Percentiles rank a stretch among this genome's conserved stretches.
phyloP scores from a whole-genome alignment of 1,139 yeast genomes.

The Magnusiomyces suaveolens region DNA sequence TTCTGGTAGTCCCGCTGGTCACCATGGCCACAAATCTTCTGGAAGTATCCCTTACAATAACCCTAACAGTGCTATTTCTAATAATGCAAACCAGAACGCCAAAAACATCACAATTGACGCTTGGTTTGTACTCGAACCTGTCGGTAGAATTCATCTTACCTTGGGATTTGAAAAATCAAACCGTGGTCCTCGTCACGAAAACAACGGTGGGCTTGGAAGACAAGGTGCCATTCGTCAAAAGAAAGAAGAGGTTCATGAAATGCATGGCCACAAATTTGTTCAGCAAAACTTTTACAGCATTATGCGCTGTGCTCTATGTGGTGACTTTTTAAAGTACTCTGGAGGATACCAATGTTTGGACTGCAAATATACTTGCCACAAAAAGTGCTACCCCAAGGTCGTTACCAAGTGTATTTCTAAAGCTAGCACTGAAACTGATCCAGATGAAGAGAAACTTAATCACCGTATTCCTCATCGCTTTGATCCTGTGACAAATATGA shows the following conservation, averaged over 20 bases:
- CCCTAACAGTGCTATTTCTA: not conserved
- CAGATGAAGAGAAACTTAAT: constrained; percentile 83
- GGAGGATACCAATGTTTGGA: constrained; percentile 96
- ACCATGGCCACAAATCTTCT: not conserved
- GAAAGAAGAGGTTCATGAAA: constrained; percentile 90
- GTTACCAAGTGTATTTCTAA: constrained; percentile 93
- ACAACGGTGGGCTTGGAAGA: constrained; percentile 78
- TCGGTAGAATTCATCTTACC: constrained; percentile 74
- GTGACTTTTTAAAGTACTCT: constrained; percentile 76
- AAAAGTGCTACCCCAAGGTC: constrained; percentile 85
- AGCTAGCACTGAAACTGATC: constrained; percentile 72
- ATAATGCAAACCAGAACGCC: not conserved
- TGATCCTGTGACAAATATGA: constrained; percentile 80
- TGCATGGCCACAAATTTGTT: constrained; percentile 94
- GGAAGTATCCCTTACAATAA: not conserved
- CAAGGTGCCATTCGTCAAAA: constrained; percentile 96
- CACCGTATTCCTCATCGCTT: constrained; percentile 96
- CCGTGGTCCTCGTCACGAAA: constrained; percentile 39
- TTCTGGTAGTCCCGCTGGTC: constrained; percentile 3
- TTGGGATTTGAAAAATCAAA: constrained; percentile 70
- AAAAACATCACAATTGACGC: constrained; percentile 40
- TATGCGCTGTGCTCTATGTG: constrained; percentile 96
- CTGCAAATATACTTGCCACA: constrained; percentile 88
- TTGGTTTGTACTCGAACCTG: constrained; percentile 93
- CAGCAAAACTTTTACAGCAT: constrained; percentile 92